These are phyloP conservation scores for Aspergillus amoenus DNA, from an alignment of 2,329 filamentous ascomycete genomes.

Conservation along the genomic window DNA sequence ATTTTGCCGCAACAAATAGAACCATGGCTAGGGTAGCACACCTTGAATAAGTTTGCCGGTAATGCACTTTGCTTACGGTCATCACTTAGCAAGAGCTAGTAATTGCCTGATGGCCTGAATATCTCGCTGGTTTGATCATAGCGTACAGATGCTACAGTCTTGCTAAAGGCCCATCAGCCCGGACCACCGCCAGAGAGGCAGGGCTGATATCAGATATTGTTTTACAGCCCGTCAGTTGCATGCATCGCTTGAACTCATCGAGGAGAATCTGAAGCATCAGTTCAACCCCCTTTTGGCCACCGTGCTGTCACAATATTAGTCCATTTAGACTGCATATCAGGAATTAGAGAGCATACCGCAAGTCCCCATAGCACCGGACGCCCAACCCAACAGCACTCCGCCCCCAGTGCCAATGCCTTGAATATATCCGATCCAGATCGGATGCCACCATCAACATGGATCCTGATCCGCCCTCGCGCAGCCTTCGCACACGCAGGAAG, in stretches of 20 bases:
- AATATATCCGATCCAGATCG: constrained; percentile 37
- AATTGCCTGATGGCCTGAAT: too few relatives aligned
- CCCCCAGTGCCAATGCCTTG: constrained; percentile 38
- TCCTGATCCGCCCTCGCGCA: constrained; percentile 31
- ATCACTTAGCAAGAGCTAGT: too few relatives aligned
- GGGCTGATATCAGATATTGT: constrained; percentile 26
- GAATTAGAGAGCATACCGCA: constrained; percentile 24
- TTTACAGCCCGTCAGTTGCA: constrained; percentile 29
- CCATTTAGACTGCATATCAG: constrained; percentile 1
- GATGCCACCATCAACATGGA: constrained; percentile 36
- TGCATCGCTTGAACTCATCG: constrained; percentile 32
- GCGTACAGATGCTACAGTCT: constrained; percentile 13
- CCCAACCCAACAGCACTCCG: constrained; percentile 33
- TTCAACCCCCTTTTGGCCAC: constrained; percentile 33
- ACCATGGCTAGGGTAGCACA: too few relatives aligned
- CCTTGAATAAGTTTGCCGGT: too few relatives aligned
- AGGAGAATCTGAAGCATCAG: constrained; percentile 31
- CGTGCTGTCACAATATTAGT: constrained; percentile 20
- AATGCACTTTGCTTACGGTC: too few relatives aligned
- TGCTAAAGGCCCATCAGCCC: constrained; percentile 22
- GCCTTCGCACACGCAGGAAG: constrained; percentile 29
- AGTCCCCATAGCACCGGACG: constrained; percentile 36
- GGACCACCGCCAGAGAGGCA: constrained; percentile 20
- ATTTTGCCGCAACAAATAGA: too few relatives aligned
- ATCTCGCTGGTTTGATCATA: too few relatives aligned